phyloP scores from a whole-genome alignment of 2,329 filamentous ascomycete species.

The Aspergillus fumigatiaffinis region DNA sequence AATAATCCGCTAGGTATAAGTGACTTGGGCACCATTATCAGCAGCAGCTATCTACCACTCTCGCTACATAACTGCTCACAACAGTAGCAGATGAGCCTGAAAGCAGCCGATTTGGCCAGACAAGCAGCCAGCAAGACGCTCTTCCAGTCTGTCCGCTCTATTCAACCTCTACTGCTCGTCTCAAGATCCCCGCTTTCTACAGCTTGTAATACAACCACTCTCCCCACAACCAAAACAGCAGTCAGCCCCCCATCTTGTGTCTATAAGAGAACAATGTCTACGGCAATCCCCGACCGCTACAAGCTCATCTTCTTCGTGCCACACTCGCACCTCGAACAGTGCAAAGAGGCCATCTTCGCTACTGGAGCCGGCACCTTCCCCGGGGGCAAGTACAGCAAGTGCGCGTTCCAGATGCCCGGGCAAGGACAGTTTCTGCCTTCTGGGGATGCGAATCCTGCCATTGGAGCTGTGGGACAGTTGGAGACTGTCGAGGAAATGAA shows the following conservation, averaged over 20 bases:
- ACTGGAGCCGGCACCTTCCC: slow-evolving; percentile 42
- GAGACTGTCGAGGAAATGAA: slow-evolving; percentile 41
- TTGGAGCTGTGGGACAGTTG: slow-evolving; percentile 36
- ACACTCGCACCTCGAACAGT: slow-evolving; percentile 32
- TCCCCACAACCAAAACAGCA: neutral
- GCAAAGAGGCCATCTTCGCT: slow-evolving; percentile 42
- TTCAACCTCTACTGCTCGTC: neutral
- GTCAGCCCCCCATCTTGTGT: neutral
- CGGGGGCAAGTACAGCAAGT: slow-evolving; percentile 38
- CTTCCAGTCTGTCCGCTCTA: neutral
- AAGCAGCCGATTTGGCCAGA: neutral
- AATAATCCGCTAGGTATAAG: neutral
- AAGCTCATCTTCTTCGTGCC: slow-evolving; percentile 46
- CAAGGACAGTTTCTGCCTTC: slow-evolving; percentile 42
- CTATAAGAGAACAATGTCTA: slow-evolving; percentile 21
- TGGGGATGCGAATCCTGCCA: slow-evolving; percentile 37
- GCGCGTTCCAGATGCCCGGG: slow-evolving; percentile 38
- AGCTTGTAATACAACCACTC: neutral
- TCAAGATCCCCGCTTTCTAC: neutral
- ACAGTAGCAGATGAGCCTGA: neutral
- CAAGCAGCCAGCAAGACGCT: neutral
- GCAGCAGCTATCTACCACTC: neutral
- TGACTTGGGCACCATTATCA: neutral
- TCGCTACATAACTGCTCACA: neutral
- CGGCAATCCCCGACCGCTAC: slow-evolving; percentile 27